Base-by-base conservation (phyloP, 306 rosid genomes). In the Mucuna pruriens region DNA sequence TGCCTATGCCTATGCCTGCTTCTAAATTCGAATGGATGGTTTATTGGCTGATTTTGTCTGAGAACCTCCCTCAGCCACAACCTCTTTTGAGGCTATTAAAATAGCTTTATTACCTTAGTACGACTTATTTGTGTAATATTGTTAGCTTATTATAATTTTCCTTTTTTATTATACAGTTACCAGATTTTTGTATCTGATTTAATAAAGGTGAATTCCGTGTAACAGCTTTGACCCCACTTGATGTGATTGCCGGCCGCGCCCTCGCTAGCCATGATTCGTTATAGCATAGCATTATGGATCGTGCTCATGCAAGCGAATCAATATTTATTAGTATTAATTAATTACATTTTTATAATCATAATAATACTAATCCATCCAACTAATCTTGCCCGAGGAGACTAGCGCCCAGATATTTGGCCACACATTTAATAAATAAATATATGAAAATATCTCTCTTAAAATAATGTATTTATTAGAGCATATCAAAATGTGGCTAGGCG, bases 1-100 rank as follows among this genome's bases (percentile, higher is more conserved):
- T n/a, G n/a, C n/a, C n/a, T n/a, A n/a, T n/a, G n/a, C n/a, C n/a
- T n/a, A n/a, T 36, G 7, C 64, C 81, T 64, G 83, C 23, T 33
- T 67, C 78, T 54, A 75, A 36, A 60, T 69, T 83, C 16, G 25
- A 48, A 73, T 33, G 79, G 64, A 61, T 82, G 26, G 44, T 75
- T 71, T 81, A 9, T 63, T 2, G 65, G 73, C 16, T 71, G 78
- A 61, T 58, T 60, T 80, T 49, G 31, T 49, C 19, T 44, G 6
- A 74, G 74, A 84, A 25, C 74, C 65, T 58, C 77, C 83, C 92
- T 65, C 89, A 84, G 85, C 97, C 94, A 92, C 94, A 88, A 79
- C 68, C 64, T 90, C 66, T 68, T 84, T 38, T 83, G 84, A 71
- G 87, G 85, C 81, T 45, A 80, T 58, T 78, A 78, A 39, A 57